Evolutionary conservation across 768 basidiomycete genomes (phyloP).

Genomic region (Amanita rimosa): DNA sequence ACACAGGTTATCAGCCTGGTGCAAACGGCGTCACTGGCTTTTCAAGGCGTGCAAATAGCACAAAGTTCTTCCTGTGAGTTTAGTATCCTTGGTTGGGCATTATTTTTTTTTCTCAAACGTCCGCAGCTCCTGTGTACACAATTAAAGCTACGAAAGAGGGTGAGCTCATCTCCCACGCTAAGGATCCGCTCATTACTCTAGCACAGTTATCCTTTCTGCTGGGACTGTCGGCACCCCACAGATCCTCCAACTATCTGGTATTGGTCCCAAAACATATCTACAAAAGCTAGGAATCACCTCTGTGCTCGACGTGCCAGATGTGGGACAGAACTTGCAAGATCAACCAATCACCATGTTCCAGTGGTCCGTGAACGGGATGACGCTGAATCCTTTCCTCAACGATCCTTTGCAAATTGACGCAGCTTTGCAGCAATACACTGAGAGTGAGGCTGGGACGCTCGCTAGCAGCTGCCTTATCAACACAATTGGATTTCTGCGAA

Average conservation of each 20-base stretch:
- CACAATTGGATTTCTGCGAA: slow-evolving; percentile 16
- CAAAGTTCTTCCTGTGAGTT: slow-evolving; percentile 9
- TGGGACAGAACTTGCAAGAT: slow-evolving; percentile 16
- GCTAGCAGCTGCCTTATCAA: slow-evolving; percentile 9
- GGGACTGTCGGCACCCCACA: slow-evolving; percentile 24
- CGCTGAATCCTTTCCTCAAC: slow-evolving; percentile 15
- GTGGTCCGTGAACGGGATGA: slow-evolving; percentile 17
- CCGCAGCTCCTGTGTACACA: not conserved
- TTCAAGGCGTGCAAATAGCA: slow-evolving; percentile 14
- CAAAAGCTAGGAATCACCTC: slow-evolving; percentile 13
- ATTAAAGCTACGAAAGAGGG: slow-evolving; percentile 21
- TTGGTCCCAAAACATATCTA: slow-evolving; percentile 19
- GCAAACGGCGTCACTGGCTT: slow-evolving; percentile 1
- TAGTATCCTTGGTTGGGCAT: not conserved
- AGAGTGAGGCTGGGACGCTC: slow-evolving; percentile 13
- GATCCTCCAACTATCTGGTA: slow-evolving; percentile 23
- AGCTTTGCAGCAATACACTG: slow-evolving; percentile 18
- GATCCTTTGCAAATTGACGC: slow-evolving; percentile 13
- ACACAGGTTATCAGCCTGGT: not conserved
- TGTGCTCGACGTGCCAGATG: slow-evolving; percentile 20
- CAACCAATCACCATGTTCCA: slow-evolving; percentile 1
- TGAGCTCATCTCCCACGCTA: not conserved
- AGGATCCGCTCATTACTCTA: not conserved
- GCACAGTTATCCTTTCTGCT: slow-evolving; percentile 22
- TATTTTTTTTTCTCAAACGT: not conserved